A percentile compares a stretch with the other conserved stretches of the same genome.
Evolutionary conservation across 257 asterid genomes (phyloP).

Genomic region (Penstemon newberryi): DNA sequence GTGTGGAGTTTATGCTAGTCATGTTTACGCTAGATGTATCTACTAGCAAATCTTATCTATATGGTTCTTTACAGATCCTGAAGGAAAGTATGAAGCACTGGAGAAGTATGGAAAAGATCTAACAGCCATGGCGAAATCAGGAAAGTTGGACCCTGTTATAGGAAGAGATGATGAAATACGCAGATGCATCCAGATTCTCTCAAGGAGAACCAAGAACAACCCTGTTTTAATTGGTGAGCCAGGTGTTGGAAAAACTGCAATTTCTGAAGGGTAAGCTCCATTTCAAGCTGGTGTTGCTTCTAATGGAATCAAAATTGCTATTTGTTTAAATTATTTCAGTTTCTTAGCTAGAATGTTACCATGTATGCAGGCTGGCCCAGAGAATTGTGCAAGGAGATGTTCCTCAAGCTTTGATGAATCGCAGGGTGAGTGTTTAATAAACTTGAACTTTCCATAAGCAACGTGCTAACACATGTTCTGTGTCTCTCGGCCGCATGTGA

Average conservation of each 20-base stretch:
- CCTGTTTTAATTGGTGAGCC: slow-evolving; percentile 98
- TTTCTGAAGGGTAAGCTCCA: slow-evolving; percentile 85
- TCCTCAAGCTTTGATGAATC: slow-evolving; percentile 94
- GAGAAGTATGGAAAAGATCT: slow-evolving; percentile 97
- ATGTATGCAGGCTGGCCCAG: slow-evolving; percentile 86
- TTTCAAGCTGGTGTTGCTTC: slow-evolving; percentile 2
- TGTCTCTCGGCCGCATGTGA: neutral
- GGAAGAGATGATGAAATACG: slow-evolving; percentile 99
- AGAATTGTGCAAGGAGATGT: slow-evolving; percentile 99
- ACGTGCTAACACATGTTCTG: neutral
- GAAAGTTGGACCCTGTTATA: slow-evolving; percentile 96
- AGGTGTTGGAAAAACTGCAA: slow-evolving; percentile 97
- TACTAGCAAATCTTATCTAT: slow-evolving; percentile 9
- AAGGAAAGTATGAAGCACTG: slow-evolving; percentile 86
- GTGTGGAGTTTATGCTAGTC: neutral
- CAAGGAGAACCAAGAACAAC: slow-evolving; percentile 93
- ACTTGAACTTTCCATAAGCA: neutral
- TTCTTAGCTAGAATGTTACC: slow-evolving; percentile 18
- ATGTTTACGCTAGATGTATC: neutral
- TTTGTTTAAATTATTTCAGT: neutral
- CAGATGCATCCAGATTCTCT: slow-evolving; percentile 95
- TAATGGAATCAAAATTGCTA: neutral
- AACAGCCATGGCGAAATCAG: slow-evolving; percentile 95
- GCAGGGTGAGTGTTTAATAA: slow-evolving; percentile 57
- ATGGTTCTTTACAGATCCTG: slow-evolving; percentile 67